These are phyloP conservation scores for Venturia nashicola DNA, from an alignment of 2,329 filamentous ascomycete species.

Conservation along the genomic window DNA sequence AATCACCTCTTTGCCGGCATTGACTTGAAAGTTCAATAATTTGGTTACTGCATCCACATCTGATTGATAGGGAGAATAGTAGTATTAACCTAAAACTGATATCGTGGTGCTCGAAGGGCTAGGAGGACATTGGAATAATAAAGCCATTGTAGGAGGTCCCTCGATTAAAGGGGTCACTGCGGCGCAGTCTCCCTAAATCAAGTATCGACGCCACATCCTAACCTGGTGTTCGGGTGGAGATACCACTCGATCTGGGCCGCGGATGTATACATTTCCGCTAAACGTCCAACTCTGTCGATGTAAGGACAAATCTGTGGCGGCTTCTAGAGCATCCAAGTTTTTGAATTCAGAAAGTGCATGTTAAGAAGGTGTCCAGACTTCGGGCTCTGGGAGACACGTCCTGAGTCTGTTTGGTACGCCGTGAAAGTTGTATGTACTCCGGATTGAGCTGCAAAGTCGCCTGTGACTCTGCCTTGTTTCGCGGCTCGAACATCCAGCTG, in stretches of 20 bases:
- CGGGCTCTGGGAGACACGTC: slow-evolving; percentile 33
- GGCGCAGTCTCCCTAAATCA: background rate
- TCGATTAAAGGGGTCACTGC: background rate
- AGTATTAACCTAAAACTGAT: no score
- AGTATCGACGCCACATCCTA: background rate
- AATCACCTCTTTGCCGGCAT: slow-evolving; percentile 22
- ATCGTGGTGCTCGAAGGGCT: no score
- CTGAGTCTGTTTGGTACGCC: slow-evolving; percentile 38
- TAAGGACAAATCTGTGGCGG: background rate
- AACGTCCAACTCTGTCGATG: background rate
- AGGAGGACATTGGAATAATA: no score
- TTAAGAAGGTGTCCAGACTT: slow-evolving; percentile 30
- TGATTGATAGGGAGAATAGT: background rate
- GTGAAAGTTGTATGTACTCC: slow-evolving; percentile 59
- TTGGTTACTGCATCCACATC: background rate
- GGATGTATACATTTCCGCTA: background rate
- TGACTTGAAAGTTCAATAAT: background rate
- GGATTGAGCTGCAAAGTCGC: slow-evolving; percentile 63
- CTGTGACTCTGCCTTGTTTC: slow-evolving; percentile 19
- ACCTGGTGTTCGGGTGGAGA: background rate
- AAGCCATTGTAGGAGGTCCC: no score
- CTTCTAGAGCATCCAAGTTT: background rate
- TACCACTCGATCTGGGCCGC: background rate
- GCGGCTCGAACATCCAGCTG: background rate
- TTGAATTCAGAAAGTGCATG: slow-evolving; percentile 21